A percentile compares a stretch with the other conserved stretches of the same genome.
phyloP scores from a whole-genome alignment of 2,329 filamentous ascomycete species.

The Periconia macrospinosa region DNA sequence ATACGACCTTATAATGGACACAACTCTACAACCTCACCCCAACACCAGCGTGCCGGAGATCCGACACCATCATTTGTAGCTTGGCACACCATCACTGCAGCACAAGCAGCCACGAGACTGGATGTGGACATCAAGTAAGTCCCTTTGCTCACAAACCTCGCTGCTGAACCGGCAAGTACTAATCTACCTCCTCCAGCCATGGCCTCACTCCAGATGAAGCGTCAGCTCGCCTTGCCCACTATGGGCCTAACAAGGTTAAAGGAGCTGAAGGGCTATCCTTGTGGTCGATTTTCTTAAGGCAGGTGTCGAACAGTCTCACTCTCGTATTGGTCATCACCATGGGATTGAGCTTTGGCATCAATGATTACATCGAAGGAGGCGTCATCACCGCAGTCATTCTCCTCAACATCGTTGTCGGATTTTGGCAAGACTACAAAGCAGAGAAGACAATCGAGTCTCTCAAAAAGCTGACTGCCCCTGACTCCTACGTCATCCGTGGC shows the following conservation, averaged over 20 bases:
- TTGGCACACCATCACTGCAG: slow-evolving; percentile 41
- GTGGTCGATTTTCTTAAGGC: slow-evolving; percentile 75
- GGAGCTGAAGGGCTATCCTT: slow-evolving; percentile 71
- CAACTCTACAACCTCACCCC: slow-evolving; percentile 25
- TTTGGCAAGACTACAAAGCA: slow-evolving; percentile 54
- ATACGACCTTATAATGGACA: slow-evolving; percentile 43
- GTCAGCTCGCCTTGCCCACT: slow-evolving; percentile 63
- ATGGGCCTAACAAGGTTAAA: slow-evolving; percentile 73
- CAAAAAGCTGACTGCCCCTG: slow-evolving; percentile 43
- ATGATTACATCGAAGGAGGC: slow-evolving; percentile 65
- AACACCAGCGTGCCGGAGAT: slow-evolving; percentile 21
- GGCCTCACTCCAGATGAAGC: slow-evolving; percentile 67
- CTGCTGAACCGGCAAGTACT: slow-evolving; percentile 14
- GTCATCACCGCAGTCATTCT: slow-evolving; percentile 66
- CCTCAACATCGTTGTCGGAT: slow-evolving; percentile 68
- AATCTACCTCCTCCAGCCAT: slow-evolving; percentile 45
- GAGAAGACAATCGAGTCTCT: slow-evolving; percentile 47
- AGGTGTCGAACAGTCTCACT: slow-evolving; percentile 76
- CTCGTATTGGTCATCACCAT: slow-evolving; percentile 74
- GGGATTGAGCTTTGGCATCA: slow-evolving; percentile 66
- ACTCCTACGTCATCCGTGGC: slow-evolving; percentile 41
- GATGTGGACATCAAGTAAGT: slow-evolving; percentile 40
- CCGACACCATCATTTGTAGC: slow-evolving; percentile 27
- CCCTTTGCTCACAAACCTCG: background rate
- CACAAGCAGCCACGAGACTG: slow-evolving; percentile 39